Conservation (phyloP, 495 filamentous ascomycete genomes). For the Astrocystis sublimbata region DNA sequence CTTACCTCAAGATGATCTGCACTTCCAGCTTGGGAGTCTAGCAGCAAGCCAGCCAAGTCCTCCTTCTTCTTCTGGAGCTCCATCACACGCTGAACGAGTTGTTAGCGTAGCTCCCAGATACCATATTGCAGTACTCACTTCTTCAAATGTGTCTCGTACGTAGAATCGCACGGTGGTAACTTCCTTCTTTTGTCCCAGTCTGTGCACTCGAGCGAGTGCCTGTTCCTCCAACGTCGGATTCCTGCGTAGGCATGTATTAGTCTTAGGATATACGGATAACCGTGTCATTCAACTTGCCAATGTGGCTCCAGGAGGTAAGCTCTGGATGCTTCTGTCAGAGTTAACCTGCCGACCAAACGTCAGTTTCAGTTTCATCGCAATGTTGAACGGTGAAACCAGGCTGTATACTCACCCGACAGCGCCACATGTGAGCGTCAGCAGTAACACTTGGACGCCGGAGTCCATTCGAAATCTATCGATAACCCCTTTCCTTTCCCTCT, state of each 20-base stretch:
- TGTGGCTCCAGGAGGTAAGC: slow-evolving; percentile 1
- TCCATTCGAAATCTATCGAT: slow-evolving; percentile 37
- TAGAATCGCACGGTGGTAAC: slow-evolving; percentile 42
- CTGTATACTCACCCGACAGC: slow-evolving; percentile 38
- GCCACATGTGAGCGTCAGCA: slow-evolving; percentile 45
- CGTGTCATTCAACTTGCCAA: neutral
- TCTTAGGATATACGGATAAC: neutral
- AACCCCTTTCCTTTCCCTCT: slow-evolving; percentile 35
- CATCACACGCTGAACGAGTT: slow-evolving; percentile 23
- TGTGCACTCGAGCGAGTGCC: slow-evolving; percentile 40
- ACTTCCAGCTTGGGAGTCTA: slow-evolving; percentile 6
- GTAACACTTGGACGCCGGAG: slow-evolving; percentile 30
- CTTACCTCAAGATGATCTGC: slow-evolving; percentile 6
- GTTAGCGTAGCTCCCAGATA: neutral
- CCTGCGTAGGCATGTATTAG: slow-evolving; percentile 23
- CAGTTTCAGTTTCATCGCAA: neutral
- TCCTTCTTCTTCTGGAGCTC: slow-evolving; percentile 30
- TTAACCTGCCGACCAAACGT: neutral
- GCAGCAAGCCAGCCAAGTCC: slow-evolving; percentile 23
- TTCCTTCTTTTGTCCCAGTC: slow-evolving; percentile 41
- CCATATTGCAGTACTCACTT: slow-evolving; percentile 22
- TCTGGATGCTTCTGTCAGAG: neutral
- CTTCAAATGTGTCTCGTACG: slow-evolving; percentile 40
- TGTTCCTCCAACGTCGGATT: slow-evolving; percentile 48
- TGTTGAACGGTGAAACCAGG: neutral